Evolutionary conservation across 257 asterid genomes (phyloP).

Genomic region (Dorcoceras hygrometricum): DNA sequence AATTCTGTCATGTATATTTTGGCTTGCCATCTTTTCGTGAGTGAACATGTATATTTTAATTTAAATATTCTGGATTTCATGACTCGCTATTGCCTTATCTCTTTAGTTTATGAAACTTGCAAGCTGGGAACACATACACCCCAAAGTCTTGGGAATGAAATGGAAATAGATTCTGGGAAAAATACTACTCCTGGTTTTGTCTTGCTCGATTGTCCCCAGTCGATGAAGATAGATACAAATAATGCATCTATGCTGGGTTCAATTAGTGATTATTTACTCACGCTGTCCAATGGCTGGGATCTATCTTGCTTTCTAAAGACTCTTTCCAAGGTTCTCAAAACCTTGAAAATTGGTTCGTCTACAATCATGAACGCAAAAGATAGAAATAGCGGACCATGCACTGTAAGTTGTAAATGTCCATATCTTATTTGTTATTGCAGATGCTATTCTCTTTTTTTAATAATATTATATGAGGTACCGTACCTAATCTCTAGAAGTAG

Average conservation of each 20-base stretch:
- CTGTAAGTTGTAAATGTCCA: slow-evolving; percentile 51
- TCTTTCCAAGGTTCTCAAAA: slow-evolving; percentile 84
- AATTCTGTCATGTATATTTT: slow-evolving; percentile 2
- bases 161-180: slow-evolving; percentile 87
- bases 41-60: background rate
- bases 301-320: slow-evolving; percentile 86
- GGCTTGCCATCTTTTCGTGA: background rate
- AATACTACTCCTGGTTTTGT: slow-evolving; percentile 77
- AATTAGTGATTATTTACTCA: slow-evolving; percentile 94
- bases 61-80: slow-evolving; percentile 13
- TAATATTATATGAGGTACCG: slow-evolving; percentile 10
- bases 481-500: slow-evolving; percentile 4
- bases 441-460: background rate
- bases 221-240: slow-evolving; percentile 95
- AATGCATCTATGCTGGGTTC: slow-evolving; percentile 96
- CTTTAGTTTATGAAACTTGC: slow-evolving; percentile 93
- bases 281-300: slow-evolving; percentile 98
- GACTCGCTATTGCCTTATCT: slow-evolving; percentile 8
- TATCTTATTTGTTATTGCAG: background rate
- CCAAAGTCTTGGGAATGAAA: slow-evolving; percentile 78
- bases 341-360: slow-evolving; percentile 73
- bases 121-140: slow-evolving; percentile 92
- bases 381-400: slow-evolving; percentile 84
- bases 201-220: slow-evolving; percentile 92
- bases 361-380: slow-evolving; percentile 65